Base-by-base conservation (phyloP, 2,329 filamentous ascomycete species). In the Exophiala calicioides region DNA sequence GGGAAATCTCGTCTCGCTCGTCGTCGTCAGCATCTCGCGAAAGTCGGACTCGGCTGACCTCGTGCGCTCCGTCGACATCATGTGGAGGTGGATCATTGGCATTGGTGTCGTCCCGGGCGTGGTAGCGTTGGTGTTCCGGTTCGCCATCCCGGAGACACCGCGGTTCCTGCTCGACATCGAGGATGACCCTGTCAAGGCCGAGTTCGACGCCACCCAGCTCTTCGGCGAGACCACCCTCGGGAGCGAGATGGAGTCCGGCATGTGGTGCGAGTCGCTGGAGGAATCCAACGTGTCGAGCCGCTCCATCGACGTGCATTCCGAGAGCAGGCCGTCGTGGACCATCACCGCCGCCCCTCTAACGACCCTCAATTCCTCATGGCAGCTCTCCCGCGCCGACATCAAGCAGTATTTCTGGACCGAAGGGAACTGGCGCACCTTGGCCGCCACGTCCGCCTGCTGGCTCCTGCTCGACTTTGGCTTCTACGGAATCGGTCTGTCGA, bases 51-150 rank as follows among this genome's bases (percentile, higher is more conserved):
- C 50, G 13, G 59, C 55, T 10, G 64, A 69, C 30, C 44, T 66
- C 12, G 52, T 51, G 6, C 62, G 64, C 4, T 65, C 68, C 3
- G 68, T 84, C 1, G 82, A 85, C 53, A 77, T 74, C 1, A 79
- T 84, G 53, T 86, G 82, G 82, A 74, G 82, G 36, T 83, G 83
- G 58, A 79, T 85, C 21, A 78, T 85, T 53, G 82, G 81, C 2
- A 78, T 82, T 0, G 82, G 82, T 5, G 81, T 81, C 6, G 71
- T 84, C 0, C 82, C 82, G 0, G 82, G 81, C 3, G 67, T 81
- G 9, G 68, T 85, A 6, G 82, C 82, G 55, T 80, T 84, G 49
- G 70, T 82, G 29, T 85, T 85, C 58, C 79, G 82, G 13, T 81
- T 85, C 61, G 80, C 81, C 53, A 76, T 85, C 31, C 82, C 81